Percentiles rank a stretch among this genome's conserved stretches.
Conservation (phyloP, 2,329 filamentous ascomycete species). For the Fusarium musae region DNA sequence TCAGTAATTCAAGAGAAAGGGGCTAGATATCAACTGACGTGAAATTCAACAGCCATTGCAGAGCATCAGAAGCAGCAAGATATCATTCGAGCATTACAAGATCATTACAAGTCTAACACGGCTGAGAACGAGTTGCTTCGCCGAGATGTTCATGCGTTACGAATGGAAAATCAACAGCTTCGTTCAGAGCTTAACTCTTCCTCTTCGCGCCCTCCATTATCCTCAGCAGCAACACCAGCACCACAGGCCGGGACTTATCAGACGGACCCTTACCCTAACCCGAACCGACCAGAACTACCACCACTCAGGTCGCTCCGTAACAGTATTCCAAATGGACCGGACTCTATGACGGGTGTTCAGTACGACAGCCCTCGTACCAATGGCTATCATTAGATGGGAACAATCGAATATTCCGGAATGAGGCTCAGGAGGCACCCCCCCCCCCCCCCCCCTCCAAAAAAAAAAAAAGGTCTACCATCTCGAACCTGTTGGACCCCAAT, state of each 20-base stretch:
- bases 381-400: constrained; percentile 58
- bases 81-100: constrained; percentile 58
- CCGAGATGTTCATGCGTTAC: constrained; percentile 59
- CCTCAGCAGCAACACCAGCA: constrained; percentile 28
- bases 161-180: constrained; percentile 61
- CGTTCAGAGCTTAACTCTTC: constrained; percentile 50
- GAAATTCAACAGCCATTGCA: constrained; percentile 62
- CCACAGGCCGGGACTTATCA: constrained; percentile 43
- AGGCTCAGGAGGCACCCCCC: background rate
- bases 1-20: constrained; percentile 52
- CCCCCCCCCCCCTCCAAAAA: background rate
- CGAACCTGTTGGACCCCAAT: constrained; percentile 26
- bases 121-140: constrained; percentile 61
- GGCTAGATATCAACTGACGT: constrained; percentile 19
- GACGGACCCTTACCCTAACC: constrained; percentile 46
- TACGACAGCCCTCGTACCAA: constrained; percentile 64
- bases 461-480: constrained; percentile 9
- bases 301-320: constrained; percentile 65
- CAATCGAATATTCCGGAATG: constrained; percentile 44
- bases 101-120: constrained; percentile 55
- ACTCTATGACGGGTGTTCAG: constrained; percentile 74
- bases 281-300: constrained; percentile 63
- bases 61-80: constrained; percentile 68
- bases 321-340: constrained; percentile 57
- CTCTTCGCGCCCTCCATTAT: constrained; percentile 41